Percentiles rank a stretch among this genome's conserved stretches.
These are phyloP conservation scores for Corynascus novoguineensis DNA, from an alignment of 495 filamentous ascomycete genomes.

Conservation along the genomic window DNA sequence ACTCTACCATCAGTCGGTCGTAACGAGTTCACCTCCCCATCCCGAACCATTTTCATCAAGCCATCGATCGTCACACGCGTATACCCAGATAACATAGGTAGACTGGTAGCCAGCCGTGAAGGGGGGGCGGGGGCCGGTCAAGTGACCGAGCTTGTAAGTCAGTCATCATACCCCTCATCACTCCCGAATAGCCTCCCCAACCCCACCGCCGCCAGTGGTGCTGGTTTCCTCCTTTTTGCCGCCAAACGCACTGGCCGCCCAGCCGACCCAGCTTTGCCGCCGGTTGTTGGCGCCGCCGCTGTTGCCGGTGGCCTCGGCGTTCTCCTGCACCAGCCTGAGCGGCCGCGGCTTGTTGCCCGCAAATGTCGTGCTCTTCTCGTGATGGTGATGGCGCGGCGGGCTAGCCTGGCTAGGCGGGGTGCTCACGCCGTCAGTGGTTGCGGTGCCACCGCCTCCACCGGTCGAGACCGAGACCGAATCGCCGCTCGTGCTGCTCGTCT, in stretches of 20 bases:
- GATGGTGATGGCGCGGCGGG: slow-evolving; percentile 45
- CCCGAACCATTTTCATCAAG: no score
- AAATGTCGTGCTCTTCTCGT: slow-evolving; percentile 58
- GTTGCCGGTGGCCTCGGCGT: slow-evolving; percentile 28
- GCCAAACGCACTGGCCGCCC: slow-evolving; percentile 40
- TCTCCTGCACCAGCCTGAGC: slow-evolving; percentile 76
- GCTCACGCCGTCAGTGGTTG: slow-evolving; percentile 46
- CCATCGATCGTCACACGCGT: neutral
- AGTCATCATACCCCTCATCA: no score
- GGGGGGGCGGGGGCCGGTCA: no score
- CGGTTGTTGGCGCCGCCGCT: slow-evolving; percentile 41
- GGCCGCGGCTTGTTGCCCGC: slow-evolving; percentile 75
- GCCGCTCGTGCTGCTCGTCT: slow-evolving; percentile 60
- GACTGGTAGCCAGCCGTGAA: no score
- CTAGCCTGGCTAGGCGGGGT: slow-evolving; percentile 50
- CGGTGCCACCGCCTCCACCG: slow-evolving; percentile 40
- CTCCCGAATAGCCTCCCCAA: slow-evolving; percentile 25
- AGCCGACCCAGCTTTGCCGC: slow-evolving; percentile 54
- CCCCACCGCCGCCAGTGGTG: neutral
- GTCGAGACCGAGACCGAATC: slow-evolving; percentile 39
- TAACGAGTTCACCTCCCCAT: no score
- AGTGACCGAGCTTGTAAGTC: no score
- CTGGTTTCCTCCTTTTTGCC: slow-evolving; percentile 32
- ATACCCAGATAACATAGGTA: neutral
- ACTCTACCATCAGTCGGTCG: neutral